Evolutionary conservation across 2,329 filamentous ascomycete species (phyloP).

Genomic region (Botrytis sinoallii): DNA sequence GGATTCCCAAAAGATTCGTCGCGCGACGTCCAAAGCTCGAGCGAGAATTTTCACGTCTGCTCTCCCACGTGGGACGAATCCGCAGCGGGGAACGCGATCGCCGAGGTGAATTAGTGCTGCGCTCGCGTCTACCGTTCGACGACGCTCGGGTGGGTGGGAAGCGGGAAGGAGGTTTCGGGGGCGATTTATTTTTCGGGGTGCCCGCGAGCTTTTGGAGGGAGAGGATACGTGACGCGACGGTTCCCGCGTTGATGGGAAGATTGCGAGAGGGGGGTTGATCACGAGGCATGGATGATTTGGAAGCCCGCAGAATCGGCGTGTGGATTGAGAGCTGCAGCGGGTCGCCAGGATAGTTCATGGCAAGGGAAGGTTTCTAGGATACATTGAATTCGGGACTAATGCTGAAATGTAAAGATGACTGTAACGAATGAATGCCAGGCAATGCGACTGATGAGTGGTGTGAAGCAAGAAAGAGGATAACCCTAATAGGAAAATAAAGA

Average conservation of each 20-base stretch:
- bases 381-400: not conserved
- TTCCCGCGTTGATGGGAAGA: conserved; percentile 35
- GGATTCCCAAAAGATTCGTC: conserved; percentile 28
- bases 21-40: conserved; percentile 38
- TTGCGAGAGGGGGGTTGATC: not conserved
- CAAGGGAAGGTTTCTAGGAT: conserved; percentile 8
- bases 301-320: conserved; percentile 1
- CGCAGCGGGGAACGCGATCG: not conserved
- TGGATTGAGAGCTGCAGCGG: conserved; percentile 21
- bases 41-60: conserved; percentile 28
- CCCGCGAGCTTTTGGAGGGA: conserved; percentile 36
- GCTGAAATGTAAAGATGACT: not conserved
- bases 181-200: not conserved
- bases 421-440: conserved; percentile 14
- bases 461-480: not conserved
- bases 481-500: conserved; percentile 3
- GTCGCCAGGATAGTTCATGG: conserved; percentile 30
- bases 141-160: conserved; percentile 23
- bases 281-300: not conserved
- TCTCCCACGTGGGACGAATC: conserved; percentile 31
- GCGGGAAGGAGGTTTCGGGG: conserved; percentile 21
- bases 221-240: conserved; percentile 39
- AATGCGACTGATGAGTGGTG: not conserved
- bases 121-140: not conserved
- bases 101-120: not conserved